Conservation (phyloP, 257 asterid species). For the Primulina tabacum region DNA sequence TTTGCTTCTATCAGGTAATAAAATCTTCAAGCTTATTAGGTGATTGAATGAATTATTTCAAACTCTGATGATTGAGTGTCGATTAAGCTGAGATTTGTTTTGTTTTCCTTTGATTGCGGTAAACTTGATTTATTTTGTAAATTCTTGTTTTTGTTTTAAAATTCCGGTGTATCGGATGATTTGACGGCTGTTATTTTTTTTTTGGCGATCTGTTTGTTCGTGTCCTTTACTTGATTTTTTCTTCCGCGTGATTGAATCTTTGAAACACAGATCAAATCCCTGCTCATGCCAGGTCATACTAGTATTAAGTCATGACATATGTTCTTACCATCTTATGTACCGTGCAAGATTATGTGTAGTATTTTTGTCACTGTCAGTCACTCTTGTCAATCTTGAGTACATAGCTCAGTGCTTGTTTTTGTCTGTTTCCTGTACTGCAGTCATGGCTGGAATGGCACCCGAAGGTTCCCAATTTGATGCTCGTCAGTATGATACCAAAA, state of each 20-base stretch:
- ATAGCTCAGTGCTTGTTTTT: neutral
- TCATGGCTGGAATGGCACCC: conserved; percentile 55
- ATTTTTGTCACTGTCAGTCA: neutral
- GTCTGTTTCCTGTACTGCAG: conserved; percentile 26
- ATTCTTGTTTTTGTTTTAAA: no score
- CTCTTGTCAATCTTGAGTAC: neutral
- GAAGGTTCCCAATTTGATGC: conserved; percentile 63
- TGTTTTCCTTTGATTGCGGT: neutral
- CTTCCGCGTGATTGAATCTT: neutral
- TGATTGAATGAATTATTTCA: neutral
- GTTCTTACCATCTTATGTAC: no score
- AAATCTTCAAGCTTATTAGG: neutral
- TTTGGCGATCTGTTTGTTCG: neutral
- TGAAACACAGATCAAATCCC: neutral
- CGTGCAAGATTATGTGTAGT: no score
- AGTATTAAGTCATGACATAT: neutral
- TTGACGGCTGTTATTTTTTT: neutral
- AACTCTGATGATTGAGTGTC: neutral
- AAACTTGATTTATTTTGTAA: neutral
- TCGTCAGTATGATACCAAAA: conserved; percentile 50
- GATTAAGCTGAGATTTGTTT: neutral
- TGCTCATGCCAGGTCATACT: neutral
- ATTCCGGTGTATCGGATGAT: neutral
- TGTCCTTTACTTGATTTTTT: neutral
- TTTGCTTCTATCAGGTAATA: neutral